These are phyloP conservation scores for Jamesozyma hellenica DNA, from an alignment of 805 yeast genomes.

Conservation along the genomic window DNA sequence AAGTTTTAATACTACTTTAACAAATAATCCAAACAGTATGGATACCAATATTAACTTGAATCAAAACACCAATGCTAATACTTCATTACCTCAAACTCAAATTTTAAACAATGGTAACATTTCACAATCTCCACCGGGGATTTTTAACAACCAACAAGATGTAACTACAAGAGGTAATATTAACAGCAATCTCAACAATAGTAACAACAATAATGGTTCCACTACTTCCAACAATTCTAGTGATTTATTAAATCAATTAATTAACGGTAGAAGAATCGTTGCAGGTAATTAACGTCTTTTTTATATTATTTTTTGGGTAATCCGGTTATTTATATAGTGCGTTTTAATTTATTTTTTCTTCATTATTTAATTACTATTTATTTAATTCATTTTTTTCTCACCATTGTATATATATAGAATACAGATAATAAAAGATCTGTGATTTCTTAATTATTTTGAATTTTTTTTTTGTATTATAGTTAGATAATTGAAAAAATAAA, in stretches of 20 bases:
- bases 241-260: slow-evolving; percentile 72
- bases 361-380: too few species aligned
- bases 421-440: neutral
- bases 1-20: slow-evolving; percentile 16
- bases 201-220: neutral
- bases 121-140: slow-evolving; percentile 64
- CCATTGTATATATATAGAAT: too few species aligned
- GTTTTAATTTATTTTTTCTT: too few species aligned
- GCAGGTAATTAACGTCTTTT: slow-evolving; percentile 18
- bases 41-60: slow-evolving; percentile 4
- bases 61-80: slow-evolving; percentile 6
- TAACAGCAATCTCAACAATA: neutral
- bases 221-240: slow-evolving; percentile 46
- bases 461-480: too few species aligned
- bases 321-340: too few species aligned
- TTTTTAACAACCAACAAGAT: slow-evolving; percentile 30
- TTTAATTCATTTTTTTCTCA: too few species aligned
- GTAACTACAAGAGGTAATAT: slow-evolving; percentile 4
- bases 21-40: slow-evolving; percentile 3
- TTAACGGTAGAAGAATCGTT: slow-evolving; percentile 58
- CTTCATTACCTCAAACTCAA: slow-evolving; percentile 25
- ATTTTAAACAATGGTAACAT: slow-evolving; percentile 8
- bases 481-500: too few species aligned
- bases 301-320: too few species aligned
- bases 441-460: too few species aligned